These are phyloP conservation scores for Podaxis carcinomalis DNA, from an alignment of 768 basidiomycete genomes.

Conservation along the genomic window DNA sequence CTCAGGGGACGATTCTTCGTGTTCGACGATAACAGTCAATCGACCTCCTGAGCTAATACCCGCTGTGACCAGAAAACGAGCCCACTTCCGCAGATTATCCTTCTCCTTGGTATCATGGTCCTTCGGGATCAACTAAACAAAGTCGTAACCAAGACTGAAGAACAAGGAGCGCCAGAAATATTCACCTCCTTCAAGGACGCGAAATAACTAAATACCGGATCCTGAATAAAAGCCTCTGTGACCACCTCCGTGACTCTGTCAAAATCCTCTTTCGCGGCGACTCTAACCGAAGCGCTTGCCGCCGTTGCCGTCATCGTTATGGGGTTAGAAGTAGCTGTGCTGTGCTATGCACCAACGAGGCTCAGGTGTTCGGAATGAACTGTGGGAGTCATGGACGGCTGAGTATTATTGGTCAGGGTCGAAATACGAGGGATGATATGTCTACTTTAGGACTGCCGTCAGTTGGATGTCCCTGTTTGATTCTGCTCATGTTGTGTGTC, in stretches of 20 bases:
- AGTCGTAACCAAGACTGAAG: background rate
- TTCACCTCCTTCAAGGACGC: conserved; percentile 21
- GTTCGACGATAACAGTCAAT: conserved; percentile 22
- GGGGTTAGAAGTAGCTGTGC: background rate
- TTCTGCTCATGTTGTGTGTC: no score
- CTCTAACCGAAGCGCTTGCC: conserved; percentile 9
- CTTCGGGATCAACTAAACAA: conserved; percentile 15
- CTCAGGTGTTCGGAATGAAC: background rate
- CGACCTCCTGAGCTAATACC: conserved; percentile 20
- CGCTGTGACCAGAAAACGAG: conserved; percentile 16
- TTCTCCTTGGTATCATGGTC: conserved; percentile 14
- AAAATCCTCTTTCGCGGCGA: conserved; percentile 22
- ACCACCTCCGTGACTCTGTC: conserved; percentile 17
- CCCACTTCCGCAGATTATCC: conserved; percentile 13
- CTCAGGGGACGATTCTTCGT: conserved; percentile 10
- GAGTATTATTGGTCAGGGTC: no score
- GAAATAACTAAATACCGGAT: conserved; percentile 27
- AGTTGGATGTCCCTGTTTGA: no score
- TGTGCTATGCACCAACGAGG: background rate
- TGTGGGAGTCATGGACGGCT: background rate
- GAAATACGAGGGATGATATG: no score
- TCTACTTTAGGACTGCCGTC: no score
- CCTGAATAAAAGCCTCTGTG: conserved; percentile 21
- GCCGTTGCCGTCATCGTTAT: background rate
- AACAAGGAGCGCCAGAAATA: background rate